These are phyloP conservation scores for Cercospora nicotianae DNA, from an alignment of 2,329 filamentous ascomycete species.

Conservation along the genomic window DNA sequence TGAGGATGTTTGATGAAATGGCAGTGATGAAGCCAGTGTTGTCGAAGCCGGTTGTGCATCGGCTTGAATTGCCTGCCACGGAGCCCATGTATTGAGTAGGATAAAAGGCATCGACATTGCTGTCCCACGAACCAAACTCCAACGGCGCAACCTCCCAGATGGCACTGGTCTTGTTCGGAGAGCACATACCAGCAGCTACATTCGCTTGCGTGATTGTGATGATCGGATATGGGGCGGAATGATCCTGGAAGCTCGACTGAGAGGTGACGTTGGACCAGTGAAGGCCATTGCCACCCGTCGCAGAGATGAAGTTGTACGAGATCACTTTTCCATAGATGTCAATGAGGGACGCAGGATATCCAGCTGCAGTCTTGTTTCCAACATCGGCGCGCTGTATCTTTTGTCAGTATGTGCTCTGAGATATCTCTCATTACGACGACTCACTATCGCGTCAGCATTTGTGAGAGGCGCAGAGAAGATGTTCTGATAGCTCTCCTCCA, in stretches of 20 bases:
- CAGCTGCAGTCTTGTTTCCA: constrained; percentile 19
- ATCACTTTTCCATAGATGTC: constrained; percentile 17
- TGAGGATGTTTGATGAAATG: constrained; percentile 21
- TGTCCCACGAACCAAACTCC: constrained; percentile 22
- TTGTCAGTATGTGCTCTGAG: neutral
- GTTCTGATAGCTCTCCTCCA: constrained; percentile 21
- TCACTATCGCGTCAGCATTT: constrained; percentile 11
- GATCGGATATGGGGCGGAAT: constrained; percentile 19
- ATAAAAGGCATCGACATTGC: constrained; percentile 18
- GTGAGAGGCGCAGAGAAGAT: constrained; percentile 5
- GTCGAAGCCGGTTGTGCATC: constrained; percentile 19
- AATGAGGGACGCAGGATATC: constrained; percentile 16
- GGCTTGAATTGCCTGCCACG: neutral
- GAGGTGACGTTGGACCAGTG: constrained; percentile 12
- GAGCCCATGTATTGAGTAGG: constrained; percentile 22
- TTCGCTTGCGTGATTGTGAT: constrained; percentile 21
- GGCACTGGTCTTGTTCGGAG: constrained; percentile 6
- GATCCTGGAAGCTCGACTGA: constrained; percentile 15
- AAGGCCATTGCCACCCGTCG: constrained; percentile 9
- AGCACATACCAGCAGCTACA: constrained; percentile 14
- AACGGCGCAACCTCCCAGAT: constrained; percentile 21
- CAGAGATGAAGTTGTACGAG: constrained; percentile 17
- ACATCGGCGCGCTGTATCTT: constrained; percentile 13
- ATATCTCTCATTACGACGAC: neutral
- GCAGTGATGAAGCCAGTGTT: constrained; percentile 21